A percentile compares a stretch with the other conserved stretches of the same genome.
Evolutionary conservation across 257 asterid species (phyloP).

Genomic region (Nicotiana attenuata): DNA sequence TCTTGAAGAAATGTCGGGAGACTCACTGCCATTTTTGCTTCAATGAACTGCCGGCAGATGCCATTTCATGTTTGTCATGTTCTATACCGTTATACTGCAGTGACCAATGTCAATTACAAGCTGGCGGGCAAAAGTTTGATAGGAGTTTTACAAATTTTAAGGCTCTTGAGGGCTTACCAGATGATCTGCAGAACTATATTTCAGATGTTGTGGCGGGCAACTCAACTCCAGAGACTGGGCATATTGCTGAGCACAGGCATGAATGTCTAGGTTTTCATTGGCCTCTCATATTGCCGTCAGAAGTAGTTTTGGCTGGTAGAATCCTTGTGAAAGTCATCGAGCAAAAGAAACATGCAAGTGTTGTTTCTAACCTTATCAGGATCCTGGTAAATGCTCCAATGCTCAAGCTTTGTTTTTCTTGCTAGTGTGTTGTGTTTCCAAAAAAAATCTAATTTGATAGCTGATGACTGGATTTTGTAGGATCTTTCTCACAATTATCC

Average conservation of each 20-base stretch:
- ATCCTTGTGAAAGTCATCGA: constrained; percentile 57
- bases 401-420: constrained; percentile 6
- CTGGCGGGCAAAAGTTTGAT: constrained; percentile 47
- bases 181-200: constrained; percentile 52
- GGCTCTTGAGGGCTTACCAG: constrained; percentile 35
- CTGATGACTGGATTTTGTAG: constrained; percentile 40
- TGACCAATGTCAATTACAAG: constrained; percentile 57
- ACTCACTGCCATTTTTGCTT: constrained; percentile 95
- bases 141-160: constrained; percentile 18
- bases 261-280: constrained; percentile 86
- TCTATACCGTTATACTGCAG: constrained; percentile 80
- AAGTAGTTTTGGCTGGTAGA: constrained; percentile 84
- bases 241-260: constrained; percentile 64
- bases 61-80: constrained; percentile 73
- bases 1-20: constrained; percentile 78
- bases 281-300: constrained; percentile 85
- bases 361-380: constrained; percentile 26
- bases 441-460: constrained; percentile 12
- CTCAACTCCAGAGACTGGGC: constrained; percentile 28
- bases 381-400: constrained; percentile 37
- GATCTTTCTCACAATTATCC: constrained; percentile 82
- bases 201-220: constrained; percentile 30
- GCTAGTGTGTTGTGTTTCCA: constrained; percentile 3
- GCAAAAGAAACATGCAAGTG: constrained; percentile 31
- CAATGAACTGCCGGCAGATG: constrained; percentile 74